These are phyloP conservation scores for Hypoxylon crocopeplum DNA, from an alignment of 495 filamentous ascomycete species.

Conservation along the genomic window DNA sequence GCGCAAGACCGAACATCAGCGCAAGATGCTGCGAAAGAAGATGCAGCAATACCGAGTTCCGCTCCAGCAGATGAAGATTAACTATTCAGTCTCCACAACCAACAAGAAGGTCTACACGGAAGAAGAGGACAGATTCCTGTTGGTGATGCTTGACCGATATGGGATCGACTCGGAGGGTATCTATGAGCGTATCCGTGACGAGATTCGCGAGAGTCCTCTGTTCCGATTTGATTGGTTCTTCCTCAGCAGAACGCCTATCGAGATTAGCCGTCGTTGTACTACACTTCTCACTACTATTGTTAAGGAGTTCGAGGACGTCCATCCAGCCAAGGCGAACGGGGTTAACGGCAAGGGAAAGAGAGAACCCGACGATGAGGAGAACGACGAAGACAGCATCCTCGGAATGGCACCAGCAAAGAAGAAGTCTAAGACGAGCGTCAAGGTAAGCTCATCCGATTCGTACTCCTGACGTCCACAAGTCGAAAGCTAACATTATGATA, in stretches of 20 bases:
- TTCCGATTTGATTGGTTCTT: conserved; percentile 99
- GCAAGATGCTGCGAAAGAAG: conserved; percentile 94
- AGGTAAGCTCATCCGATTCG: conserved; percentile 52
- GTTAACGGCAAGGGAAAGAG: conserved; percentile 75
- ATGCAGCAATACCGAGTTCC: conserved; percentile 95
- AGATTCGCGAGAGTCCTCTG: conserved; percentile 90
- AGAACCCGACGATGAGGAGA: conserved; percentile 76
- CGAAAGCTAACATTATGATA: conserved; percentile 42
- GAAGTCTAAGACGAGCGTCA: conserved; percentile 80
- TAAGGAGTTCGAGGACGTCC: conserved; percentile 82
- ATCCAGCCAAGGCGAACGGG: conserved; percentile 64
- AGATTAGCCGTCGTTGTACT: conserved; percentile 89
- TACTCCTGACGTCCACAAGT: background rate
- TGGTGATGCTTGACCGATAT: conserved; percentile 90
- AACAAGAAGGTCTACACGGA: conserved; percentile 99
- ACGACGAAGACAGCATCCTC: conserved; percentile 79
- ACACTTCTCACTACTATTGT: conserved; percentile 93
- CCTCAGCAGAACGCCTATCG: conserved; percentile 88
- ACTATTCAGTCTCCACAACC: conserved; percentile 97
- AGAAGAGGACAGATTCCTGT: conserved; percentile 95
- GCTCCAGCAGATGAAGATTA: conserved; percentile 96
- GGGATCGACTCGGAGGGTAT: conserved; percentile 86
- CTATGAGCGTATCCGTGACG: conserved; percentile 85
- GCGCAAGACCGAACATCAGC: conserved; percentile 87
- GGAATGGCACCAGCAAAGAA: conserved; percentile 85